A percentile compares a stretch with the other conserved stretches of the same genome.
Evolutionary conservation across 108 stramenopile genomes (phyloP).

Genomic region (Fistulifera pelliculosa): DNA sequence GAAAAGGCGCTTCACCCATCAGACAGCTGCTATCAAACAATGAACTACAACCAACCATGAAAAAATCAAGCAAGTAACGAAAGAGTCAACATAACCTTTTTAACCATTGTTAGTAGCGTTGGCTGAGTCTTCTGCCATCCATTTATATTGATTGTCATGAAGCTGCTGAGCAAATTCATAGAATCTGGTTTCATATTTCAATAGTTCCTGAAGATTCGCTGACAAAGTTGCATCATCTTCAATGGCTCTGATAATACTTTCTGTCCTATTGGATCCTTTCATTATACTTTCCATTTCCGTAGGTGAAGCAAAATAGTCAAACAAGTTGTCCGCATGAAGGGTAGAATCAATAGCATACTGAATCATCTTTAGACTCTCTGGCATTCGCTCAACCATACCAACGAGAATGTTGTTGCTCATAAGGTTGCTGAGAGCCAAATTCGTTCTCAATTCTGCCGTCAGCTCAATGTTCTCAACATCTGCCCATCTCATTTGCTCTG

Average conservation of each 20-base stretch:
- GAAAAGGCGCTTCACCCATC: constrained; percentile 14
- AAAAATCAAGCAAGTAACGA: too few relatives aligned
- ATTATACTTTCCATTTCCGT: neutral
- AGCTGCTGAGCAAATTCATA: neutral
- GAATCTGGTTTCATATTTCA: neutral
- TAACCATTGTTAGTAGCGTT: too few relatives aligned
- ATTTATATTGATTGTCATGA: neutral
- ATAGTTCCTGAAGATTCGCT: neutral
- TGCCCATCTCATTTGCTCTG: constrained; percentile 12
- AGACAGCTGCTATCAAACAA: neutral
- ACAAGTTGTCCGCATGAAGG: neutral
- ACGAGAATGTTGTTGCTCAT: constrained; percentile 6
- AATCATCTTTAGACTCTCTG: constrained; percentile 6
- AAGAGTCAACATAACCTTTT: too few relatives aligned
- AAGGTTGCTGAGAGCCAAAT: constrained; percentile 5
- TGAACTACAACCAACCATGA: too few relatives aligned
- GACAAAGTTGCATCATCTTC: neutral
- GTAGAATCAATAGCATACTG: constrained; percentile 6
- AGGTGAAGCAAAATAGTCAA: constrained; percentile 1
- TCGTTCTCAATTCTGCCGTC: neutral
- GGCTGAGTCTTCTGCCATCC: too few relatives aligned
- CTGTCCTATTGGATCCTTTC: neutral
- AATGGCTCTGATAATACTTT: neutral
- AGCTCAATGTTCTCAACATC: neutral
- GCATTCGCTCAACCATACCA: constrained; percentile 9